Base-by-base conservation (phyloP, 2,329 filamentous ascomycete species). In the Fusarium beomiforme region DNA sequence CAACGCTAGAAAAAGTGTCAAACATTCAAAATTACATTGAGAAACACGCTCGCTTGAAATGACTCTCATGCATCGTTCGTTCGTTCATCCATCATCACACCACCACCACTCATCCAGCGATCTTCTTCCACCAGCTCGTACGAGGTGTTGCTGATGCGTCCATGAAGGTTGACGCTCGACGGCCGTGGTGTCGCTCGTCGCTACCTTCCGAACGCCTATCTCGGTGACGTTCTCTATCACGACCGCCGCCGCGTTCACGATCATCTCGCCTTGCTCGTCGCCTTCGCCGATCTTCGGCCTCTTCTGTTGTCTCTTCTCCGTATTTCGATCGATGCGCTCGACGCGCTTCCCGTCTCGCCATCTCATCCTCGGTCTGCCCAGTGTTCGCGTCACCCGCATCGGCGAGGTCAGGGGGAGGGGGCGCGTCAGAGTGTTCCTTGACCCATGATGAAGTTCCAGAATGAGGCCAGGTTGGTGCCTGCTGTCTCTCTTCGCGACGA, bases 371-470 rank as follows among this genome's bases (percentile, higher is more conserved):
- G 6, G 77, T 76, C 49, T 79, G 80, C 19, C 78, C 78, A 3
- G 79, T 81, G 16, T 81, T 81, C n/a, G 76, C 57, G 14, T 53
- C 78, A 23, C 73, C 71, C 23, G 77, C 76, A 19, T 79, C 80
- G 46, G 73, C 72, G 41, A 82, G 55, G 1, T 84, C 83, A 2
- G 87, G 88, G 4, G 89, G 88, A 5, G 88, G 88, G 3, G 87
- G 87, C 6, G 88, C 88, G 71, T 90, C 89, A 4, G 86, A 88
- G 72, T 90, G 86, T 16, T 91, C 88, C 78, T 90, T 90, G 8
- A 91, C 89, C 89, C 89, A 91, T 0, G 88, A 90, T 12, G 87
- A 88, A 1, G 89, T 91, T 29, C 89, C 89, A 10, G 87, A 90
- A 76, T 90, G 87, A 21, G 89, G 89, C 89, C 89, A 91, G 13